Evolutionary conservation across 1,284 basidiomycete species (phyloP).

Genomic region (Sanghuangporus baumii): DNA sequence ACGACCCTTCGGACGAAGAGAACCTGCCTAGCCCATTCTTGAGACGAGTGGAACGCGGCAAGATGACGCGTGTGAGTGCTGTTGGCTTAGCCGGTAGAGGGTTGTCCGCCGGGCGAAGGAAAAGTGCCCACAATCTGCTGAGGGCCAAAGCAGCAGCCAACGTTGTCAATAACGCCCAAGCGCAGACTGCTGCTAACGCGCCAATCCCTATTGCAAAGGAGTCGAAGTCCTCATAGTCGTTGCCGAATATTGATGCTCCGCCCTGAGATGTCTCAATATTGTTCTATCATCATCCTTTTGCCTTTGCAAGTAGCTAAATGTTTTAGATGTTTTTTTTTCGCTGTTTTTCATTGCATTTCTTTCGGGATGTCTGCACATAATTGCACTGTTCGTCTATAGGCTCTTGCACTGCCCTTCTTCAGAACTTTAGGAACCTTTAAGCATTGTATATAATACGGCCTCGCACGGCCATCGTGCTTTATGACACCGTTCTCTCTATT

Average conservation of each 20-base stretch:
- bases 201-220: neutral
- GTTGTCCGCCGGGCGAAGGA: slow-evolving; percentile 25
- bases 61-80: slow-evolving; percentile 19
- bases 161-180: slow-evolving; percentile 28
- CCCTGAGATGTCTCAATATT: neutral
- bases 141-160: slow-evolving; percentile 63
- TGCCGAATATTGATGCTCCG: too few species aligned
- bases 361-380: neutral
- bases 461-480: neutral
- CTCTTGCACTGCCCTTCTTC: neutral
- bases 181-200: neutral
- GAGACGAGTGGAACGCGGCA: slow-evolving; percentile 40
- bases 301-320: neutral
- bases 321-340: neutral
- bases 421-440: neutral
- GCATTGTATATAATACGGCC: neutral
- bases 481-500: neutral
- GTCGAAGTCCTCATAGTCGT: slow-evolving; percentile 4
- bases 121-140: slow-evolving; percentile 42
- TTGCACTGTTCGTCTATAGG: neutral
- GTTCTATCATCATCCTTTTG: neutral
- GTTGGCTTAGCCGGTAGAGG: slow-evolving; percentile 15
- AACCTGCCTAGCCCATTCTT: slow-evolving; percentile 82
- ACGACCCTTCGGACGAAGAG: slow-evolving; percentile 71
- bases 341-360: neutral